Conservation (phyloP, 2,329 filamentous ascomycete genomes). For the Neocatenulostroma microsporum region DNA sequence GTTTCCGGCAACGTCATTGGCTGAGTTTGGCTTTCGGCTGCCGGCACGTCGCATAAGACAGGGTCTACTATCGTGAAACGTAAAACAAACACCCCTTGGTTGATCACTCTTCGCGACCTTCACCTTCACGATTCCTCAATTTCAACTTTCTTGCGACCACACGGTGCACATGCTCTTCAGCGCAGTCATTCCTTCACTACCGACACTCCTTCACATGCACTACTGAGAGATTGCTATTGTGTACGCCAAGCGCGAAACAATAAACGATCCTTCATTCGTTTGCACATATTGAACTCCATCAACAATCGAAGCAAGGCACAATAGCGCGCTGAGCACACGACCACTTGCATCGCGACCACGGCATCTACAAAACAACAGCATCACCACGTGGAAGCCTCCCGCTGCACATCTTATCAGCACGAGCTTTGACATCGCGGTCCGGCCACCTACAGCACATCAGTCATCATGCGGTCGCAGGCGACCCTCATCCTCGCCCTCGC, state of each 20-base stretch:
- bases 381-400: slow-evolving; percentile 4
- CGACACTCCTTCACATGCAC: neutral
- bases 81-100: too few species aligned
- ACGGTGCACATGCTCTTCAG: too few species aligned
- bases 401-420: too few species aligned
- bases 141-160: too few species aligned
- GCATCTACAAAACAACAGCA: slow-evolving; percentile 3
- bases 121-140: too few species aligned
- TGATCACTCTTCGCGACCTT: too few species aligned
- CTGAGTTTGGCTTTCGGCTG: too few species aligned
- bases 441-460: too few species aligned
- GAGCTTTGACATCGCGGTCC: too few species aligned
- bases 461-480: slow-evolving; percentile 20
- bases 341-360: slow-evolving; percentile 5
- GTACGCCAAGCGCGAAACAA: slow-evolving; percentile 2
- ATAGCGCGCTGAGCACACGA: slow-evolving; percentile 1
- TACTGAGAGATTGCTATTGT: neutral
- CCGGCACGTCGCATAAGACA: too few species aligned
- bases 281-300: slow-evolving; percentile 1
- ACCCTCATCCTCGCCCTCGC: slow-evolving; percentile 21
- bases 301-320: slow-evolving; percentile 2
- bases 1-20: too few species aligned
- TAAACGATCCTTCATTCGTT: slow-evolving; percentile 1
- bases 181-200: slow-evolving; percentile 4
- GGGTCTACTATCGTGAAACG: too few species aligned